Percentiles rank a stretch among this genome's conserved stretches.
Evolutionary conservation across 2,329 filamentous ascomycete species (phyloP).

Genomic region (Albifimbria verrucaria): DNA sequence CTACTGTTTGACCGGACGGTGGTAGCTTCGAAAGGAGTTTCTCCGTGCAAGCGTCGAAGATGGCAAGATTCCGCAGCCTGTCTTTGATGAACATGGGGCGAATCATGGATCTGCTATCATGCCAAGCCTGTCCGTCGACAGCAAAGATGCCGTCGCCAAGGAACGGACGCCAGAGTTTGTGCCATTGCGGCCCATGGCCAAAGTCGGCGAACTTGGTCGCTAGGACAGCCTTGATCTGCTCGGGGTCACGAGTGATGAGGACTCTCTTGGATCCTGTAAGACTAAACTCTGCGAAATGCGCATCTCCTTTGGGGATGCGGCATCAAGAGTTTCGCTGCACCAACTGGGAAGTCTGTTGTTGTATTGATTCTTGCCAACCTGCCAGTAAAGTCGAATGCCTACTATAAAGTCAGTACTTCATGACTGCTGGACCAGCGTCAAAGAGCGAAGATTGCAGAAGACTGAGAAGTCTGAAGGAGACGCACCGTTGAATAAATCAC

Average conservation of each 20-base stretch:
- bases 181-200: constrained; percentile 76
- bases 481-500: constrained; percentile 31
- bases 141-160: constrained; percentile 74
- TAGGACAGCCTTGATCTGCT: constrained; percentile 90
- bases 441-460: too few species aligned
- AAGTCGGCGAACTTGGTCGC: constrained; percentile 81
- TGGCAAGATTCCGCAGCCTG: constrained; percentile 75
- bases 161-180: constrained; percentile 71
- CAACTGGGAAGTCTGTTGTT: constrained; percentile 12
- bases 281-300: constrained; percentile 16
- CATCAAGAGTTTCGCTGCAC: constrained; percentile 11
- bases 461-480: too few species aligned
- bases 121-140: constrained; percentile 77
- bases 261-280: constrained; percentile 40
- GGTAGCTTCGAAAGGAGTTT: constrained; percentile 66
- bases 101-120: constrained; percentile 74
- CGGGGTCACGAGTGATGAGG: constrained; percentile 75
- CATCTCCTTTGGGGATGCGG: constrained; percentile 2
- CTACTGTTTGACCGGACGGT: constrained; percentile 57
- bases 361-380: constrained; percentile 14
- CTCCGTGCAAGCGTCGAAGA: constrained; percentile 76
- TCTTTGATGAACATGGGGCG: constrained; percentile 85
- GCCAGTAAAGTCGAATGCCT: constrained; percentile 14
- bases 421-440: too few species aligned
- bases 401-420: background rate